Percentiles rank a stretch among this genome's conserved stretches.
These are phyloP conservation scores for Panaeolus cyanescens DNA, from an alignment of 768 basidiomycete genomes.

Conservation along the genomic window DNA sequence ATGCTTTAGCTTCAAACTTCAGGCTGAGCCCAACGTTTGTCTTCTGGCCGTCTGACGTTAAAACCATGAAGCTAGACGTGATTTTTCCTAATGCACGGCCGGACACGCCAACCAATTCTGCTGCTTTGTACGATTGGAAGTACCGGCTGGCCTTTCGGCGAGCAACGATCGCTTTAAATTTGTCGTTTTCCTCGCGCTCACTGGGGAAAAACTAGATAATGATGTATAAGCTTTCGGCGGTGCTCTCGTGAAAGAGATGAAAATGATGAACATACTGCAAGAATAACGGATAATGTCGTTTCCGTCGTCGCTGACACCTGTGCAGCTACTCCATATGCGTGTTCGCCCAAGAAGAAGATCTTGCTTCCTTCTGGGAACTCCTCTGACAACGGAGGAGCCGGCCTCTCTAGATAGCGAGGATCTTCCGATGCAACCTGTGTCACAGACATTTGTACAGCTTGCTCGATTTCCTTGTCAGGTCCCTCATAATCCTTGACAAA, in stretches of 20 bases:
- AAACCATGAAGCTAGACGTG: conserved; percentile 91
- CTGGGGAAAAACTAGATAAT: conserved; percentile 77
- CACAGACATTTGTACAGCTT: conserved; percentile 86
- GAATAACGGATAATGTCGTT: conserved; percentile 72
- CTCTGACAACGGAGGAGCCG: conserved; percentile 77
- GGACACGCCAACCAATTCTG: conserved; percentile 73
- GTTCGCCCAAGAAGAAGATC: conserved; percentile 95
- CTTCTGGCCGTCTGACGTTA: conserved; percentile 75
- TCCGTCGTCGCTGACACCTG: conserved; percentile 79
- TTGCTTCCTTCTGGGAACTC: conserved; percentile 91
- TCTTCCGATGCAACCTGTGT: conserved; percentile 85
- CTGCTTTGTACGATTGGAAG: conserved; percentile 76
- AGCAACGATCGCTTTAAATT: conserved; percentile 74
- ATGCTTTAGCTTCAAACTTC: conserved; percentile 92
- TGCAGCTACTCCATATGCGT: conserved; percentile 95
- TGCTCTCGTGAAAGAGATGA: not conserved
- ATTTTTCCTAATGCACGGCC: conserved; percentile 85
- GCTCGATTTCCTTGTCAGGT: conserved; percentile 77
- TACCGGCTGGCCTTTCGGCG: conserved; percentile 56
- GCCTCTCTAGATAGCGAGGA: conserved; percentile 80
- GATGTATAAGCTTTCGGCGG: conserved; percentile 4
- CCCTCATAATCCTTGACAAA: conserved; percentile 95
- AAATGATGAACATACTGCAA: conserved; percentile 62
- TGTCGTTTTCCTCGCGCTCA: conserved; percentile 77
- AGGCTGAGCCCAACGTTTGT: conserved; percentile 90